A percentile compares a stretch with the other conserved stretches of the same genome.
These are phyloP conservation scores for Microstroma glucosiphilum DNA, from an alignment of 1,284 basidiomycete species.

Conservation along the genomic window DNA sequence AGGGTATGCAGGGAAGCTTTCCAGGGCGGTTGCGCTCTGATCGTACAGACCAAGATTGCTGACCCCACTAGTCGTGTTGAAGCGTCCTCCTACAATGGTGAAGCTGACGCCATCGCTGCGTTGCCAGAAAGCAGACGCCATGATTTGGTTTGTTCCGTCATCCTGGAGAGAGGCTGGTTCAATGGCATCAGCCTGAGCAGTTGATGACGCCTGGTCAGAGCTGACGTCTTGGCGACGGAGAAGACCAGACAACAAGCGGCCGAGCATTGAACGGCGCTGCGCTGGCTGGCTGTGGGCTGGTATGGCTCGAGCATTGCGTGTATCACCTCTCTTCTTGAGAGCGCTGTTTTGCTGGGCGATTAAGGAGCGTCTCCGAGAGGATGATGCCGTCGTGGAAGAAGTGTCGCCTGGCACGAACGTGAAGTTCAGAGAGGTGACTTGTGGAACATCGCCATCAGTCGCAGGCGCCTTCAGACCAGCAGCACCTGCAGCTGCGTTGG, in stretches of 20 bases:
- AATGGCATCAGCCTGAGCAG: constrained; percentile 21
- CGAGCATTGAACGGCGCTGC: neutral
- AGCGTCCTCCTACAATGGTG: constrained; percentile 82
- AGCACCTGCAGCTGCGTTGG: constrained; percentile 52
- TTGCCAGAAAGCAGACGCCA: constrained; percentile 83
- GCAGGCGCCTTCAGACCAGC: constrained; percentile 50
- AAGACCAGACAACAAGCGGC: neutral
- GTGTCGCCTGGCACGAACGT: constrained; percentile 59
- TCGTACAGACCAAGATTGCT: constrained; percentile 72
- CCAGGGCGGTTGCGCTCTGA: constrained; percentile 53
- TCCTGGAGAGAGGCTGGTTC: constrained; percentile 54
- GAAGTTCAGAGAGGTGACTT: constrained; percentile 38
- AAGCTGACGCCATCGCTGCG: constrained; percentile 59
- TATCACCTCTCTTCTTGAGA: too few species aligned
- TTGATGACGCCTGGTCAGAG: neutral
- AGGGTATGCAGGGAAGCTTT: constrained; percentile 55
- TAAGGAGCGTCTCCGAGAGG: neutral
- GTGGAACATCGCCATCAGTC: constrained; percentile 37
- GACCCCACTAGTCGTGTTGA: constrained; percentile 59
- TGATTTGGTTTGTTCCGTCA: constrained; percentile 68
- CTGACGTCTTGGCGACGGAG: neutral
- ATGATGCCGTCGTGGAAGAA: constrained; percentile 17
- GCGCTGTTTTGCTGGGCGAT: neutral
- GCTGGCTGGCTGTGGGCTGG: neutral
- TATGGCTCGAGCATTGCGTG: neutral